Evolutionary conservation across 768 basidiomycete genomes (phyloP), one percentile per base, ranked within the genome.

Genomic region (Clathrus columnatus): DNA sequence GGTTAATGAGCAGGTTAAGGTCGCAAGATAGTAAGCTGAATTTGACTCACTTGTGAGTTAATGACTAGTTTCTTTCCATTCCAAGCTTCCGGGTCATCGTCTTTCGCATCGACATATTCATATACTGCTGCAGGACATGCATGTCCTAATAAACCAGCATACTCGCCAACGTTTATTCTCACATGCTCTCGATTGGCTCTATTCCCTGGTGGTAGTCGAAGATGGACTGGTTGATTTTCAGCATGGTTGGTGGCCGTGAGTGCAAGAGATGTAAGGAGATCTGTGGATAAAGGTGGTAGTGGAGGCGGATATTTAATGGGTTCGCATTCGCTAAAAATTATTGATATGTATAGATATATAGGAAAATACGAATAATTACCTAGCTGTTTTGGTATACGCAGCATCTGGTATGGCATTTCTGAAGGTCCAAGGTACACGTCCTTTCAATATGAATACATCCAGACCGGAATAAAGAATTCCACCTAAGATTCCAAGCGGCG

Each of bases 101-200:
- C 81, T 4, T 20, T 32, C 10, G 54, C 54, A 17, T 55, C 54
- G 2, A 94, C 85, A 64, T 99, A 99, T 71, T 99, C 95, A 67
- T 99, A 99, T 41, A 98, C 95, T 4, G 83, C 90, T 0, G 96
- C 95, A 1, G 95, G 95, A 68, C 95, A 99, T 4, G 86, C 94
- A 4, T 82, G 76, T 0, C 85, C 86, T n/a, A 99, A 75, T 23
- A 98, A 67, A 6, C 92, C 91, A 0, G 88, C 95, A 65, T 84
- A 99, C 61, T 89, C 81, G 48, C 74, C 75, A 0, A 84, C 77
- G 67, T 97, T 97, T 42, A 70, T 70, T 55, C 77, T 66, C 5
- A 95, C 90, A 65, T 98, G 95, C 21, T 79, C 73, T 47, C 70
- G 70, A 49, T 81, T 70, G 28, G 74, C 67, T 23, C 67, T 67